Conservation (phyloP, 2,329 filamentous ascomycete species). For the Aspergillus arachidicola region DNA sequence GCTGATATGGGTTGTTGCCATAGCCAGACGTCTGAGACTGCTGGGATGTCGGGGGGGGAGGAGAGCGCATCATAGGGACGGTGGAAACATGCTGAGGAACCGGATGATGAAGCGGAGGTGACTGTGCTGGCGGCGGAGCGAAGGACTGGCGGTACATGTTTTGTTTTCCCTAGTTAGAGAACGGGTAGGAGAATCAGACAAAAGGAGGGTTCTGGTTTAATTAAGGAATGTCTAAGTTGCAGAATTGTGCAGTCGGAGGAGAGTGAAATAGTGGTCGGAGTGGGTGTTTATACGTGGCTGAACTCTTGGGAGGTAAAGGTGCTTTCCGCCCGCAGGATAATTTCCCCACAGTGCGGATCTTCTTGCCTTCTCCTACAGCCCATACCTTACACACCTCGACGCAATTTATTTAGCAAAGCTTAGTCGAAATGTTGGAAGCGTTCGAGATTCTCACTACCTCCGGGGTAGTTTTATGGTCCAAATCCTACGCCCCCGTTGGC, state of each 20-base stretch:
- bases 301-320: constrained; percentile 23
- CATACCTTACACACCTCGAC: constrained; percentile 5
- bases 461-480: constrained; percentile 95
- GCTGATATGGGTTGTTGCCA: constrained; percentile 54
- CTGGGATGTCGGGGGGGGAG: constrained; percentile 76
- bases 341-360: constrained; percentile 22
- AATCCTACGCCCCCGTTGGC: constrained; percentile 77
- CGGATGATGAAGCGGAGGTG: constrained; percentile 92
- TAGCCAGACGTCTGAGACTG: constrained; percentile 61
- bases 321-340: constrained; percentile 22
- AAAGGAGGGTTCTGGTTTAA: constrained; percentile 8
- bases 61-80: constrained; percentile 93
- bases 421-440: constrained; percentile 76
- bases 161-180: constrained; percentile 9
- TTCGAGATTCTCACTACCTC: constrained; percentile 97
- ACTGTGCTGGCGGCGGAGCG: constrained; percentile 72
- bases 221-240: constrained; percentile 5
- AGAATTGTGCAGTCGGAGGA: not conserved
- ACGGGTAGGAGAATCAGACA: constrained; percentile 13
- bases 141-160: constrained; percentile 85
- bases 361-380: constrained; percentile 8
- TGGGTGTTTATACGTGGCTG: constrained; percentile 38
- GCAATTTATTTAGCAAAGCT: not conserved
- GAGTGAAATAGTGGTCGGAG: constrained; percentile 10
- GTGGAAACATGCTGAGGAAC: constrained; percentile 98